Conservation (phyloP, 1,139 yeast genomes). For the Yamadazyma diddensiae region DNA sequence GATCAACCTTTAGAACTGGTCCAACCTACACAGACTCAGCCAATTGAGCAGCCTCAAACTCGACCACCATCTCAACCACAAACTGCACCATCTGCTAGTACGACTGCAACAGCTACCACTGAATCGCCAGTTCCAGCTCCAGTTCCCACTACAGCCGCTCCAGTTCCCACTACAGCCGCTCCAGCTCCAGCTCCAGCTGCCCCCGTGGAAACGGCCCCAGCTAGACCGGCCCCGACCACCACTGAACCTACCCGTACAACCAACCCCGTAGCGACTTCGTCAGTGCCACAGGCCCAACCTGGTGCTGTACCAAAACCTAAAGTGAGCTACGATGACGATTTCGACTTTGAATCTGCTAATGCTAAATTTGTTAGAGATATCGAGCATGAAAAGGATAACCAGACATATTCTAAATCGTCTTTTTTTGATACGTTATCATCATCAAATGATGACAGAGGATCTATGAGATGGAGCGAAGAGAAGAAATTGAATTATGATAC, state of each 20-base stretch:
- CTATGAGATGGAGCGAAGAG: conserved; percentile 63
- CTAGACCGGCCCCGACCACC: conserved; percentile 1
- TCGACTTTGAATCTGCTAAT: conserved; percentile 66
- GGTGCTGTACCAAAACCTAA: conserved; percentile 11
- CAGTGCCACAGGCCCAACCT: conserved; percentile 2
- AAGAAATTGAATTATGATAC: conserved; percentile 62
- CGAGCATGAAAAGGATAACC: conserved; percentile 21
- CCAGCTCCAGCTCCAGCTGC: conserved; percentile 8
- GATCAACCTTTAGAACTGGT: conserved; percentile 62
- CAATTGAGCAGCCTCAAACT: conserved; percentile 7
- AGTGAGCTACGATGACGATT: conserved; percentile 25
- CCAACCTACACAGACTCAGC: conserved; percentile 26
- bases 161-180: conserved; percentile 8
- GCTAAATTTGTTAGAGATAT: conserved; percentile 53
- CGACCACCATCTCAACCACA: no score
- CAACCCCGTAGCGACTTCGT: conserved; percentile 10
- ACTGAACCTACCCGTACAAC: conserved; percentile 8
- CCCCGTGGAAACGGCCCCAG: conserved; percentile 6
- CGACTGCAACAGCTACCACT: conserved; percentile 10
- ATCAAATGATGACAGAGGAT: conserved; percentile 37
- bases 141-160: conserved; percentile 8
- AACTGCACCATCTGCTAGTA: not conserved
- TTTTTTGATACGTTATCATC: conserved; percentile 81
- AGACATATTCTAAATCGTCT: conserved; percentile 63
- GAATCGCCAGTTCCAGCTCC: conserved; percentile 11